Base-by-base conservation (phyloP, 1,139 yeast species). In the Pichia cactophila region DNA sequence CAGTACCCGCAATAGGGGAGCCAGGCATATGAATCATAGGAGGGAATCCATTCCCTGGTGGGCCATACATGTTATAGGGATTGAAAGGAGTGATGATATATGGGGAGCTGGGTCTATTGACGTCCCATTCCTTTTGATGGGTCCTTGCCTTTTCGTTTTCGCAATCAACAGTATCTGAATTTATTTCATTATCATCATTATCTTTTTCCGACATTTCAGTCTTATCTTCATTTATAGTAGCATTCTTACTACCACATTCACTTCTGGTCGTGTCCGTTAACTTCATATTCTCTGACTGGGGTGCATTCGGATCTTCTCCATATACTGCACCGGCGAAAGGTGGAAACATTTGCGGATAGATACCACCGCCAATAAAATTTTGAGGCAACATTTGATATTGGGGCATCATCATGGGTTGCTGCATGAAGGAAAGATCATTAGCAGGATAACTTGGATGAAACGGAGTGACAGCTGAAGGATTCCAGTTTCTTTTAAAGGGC, bases 391-490 rank as follows among this genome's bases (percentile, higher is more conserved):
- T 45, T 38, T 56, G 63, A 44, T 55, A 61, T 9, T 57, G 55
- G 11, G 61, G 49, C 54, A 54, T 56, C 49, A 52, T 54, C 35
- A 54, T 53, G 43, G 53, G 61, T 36, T 54, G 55, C 26, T 51
- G 54, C 50, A 53, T 50, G 31, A 50, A 54, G 23, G 49, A 33
- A 36, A 53, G 42, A 12, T 54, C 57, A 14, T 50, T 54, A 42
- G 48, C 44, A n/a, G 54, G 57, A 33, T 42, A 47, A 12, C 48
- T 50, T 28, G 86, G 83, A 17, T 80, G 78, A 59, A 81, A 81
- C 2, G 81, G 66, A 12, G 81, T 65, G 2, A 83, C 81, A 17
- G 82, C 68, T 4, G 84, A 85, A 0, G 85, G 85, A 60, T 80
- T 80, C 86, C 86, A 81, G 56, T 80, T 77, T 57, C 69, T 75